phyloP scores from a whole-genome alignment of 805 yeast species.

The Danielia oregonensis region DNA sequence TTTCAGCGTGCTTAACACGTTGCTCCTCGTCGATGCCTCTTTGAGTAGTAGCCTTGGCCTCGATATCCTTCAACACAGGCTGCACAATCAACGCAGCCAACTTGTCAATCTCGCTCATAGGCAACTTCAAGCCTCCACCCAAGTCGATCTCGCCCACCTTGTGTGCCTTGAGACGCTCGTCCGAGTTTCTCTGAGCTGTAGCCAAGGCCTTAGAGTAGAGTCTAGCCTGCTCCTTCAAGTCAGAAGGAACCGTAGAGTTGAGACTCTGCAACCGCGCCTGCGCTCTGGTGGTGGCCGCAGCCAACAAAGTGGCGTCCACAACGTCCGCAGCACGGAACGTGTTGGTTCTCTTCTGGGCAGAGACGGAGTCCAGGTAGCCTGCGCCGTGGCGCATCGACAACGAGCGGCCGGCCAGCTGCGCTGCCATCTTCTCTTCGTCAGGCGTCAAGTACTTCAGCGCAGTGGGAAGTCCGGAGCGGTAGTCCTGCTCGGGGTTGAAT shows the following conservation, averaged over 20 bases:
- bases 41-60: slow-evolving; percentile 65
- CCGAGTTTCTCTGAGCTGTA: slow-evolving; percentile 66
- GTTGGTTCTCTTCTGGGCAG: slow-evolving; percentile 26
- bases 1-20: slow-evolving; percentile 33
- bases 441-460: slow-evolving; percentile 32
- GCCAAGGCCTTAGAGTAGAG: slow-evolving; percentile 71
- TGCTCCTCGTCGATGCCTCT: slow-evolving; percentile 45
- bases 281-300: slow-evolving; percentile 48
- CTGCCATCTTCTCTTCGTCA: slow-evolving; percentile 46
- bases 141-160: slow-evolving; percentile 60
- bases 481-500: slow-evolving; percentile 40
- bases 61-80: slow-evolving; percentile 78
- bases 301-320: slow-evolving; percentile 45
- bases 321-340: slow-evolving; percentile 40
- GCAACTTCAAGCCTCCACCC: slow-evolving; percentile 85
- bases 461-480: slow-evolving; percentile 35
- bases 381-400: slow-evolving; percentile 41
- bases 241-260: slow-evolving; percentile 22
- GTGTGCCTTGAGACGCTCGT: slow-evolving; percentile 47
- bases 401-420: slow-evolving; percentile 58
- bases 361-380: slow-evolving; percentile 22
- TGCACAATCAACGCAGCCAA: slow-evolving; percentile 77
- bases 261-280: slow-evolving; percentile 34
- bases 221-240: slow-evolving; percentile 44
- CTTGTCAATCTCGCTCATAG: slow-evolving; percentile 68